Evolutionary conservation across 106 monocot species (phyloP), one percentile per base, ranked within the genome.

Genomic region (Gastrodia elata): DNA sequence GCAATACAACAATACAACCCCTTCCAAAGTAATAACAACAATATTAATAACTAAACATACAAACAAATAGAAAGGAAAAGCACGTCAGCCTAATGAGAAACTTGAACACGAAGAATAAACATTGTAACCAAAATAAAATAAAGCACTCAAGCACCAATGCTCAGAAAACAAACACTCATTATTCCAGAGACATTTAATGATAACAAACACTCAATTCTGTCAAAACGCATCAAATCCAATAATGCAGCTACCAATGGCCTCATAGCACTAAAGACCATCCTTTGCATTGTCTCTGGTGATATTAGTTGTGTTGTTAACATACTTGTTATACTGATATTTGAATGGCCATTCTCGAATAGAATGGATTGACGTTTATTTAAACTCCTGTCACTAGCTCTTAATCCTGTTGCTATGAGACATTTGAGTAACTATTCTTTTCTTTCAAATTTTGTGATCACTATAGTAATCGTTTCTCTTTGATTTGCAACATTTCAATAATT

Each of bases 151-250:
- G 2, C 44, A 44, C 16, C n/a, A n/a, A n/a, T n/a, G n/a, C n/a
- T n/a, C n/a, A n/a, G 9, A 16, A 44, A 44, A 13, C 0, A 0
- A 7, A 44, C 16, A 57, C 26, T 57, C 25, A 25, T 57, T 26
- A 57, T 25, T 26, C 8, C 14, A 30, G 61, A 28, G 5, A 25
- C 27, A 61, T 5, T 37, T 20, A 36, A 67, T n/a, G n/a, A n/a
- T n/a, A n/a, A n/a, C n/a, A n/a, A n/a, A 67, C 67, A 67, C 14
- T 67, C 67, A 67, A 67, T 67, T 67, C 34, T 3, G 30, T 28
- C 7, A 67, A n/a, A 36, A n/a, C 7, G 20, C 14, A n/a, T 35
- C 38, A 14, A 8, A 26, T 61, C 13, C 28, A 61, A 28, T 11
- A 61, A 20, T 67, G 18, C 34, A 36, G 36, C 5, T 6, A 33